phyloP scores from a whole-genome alignment of 176 grass and related monocot genomes.

The Oryza longistaminata region DNA sequence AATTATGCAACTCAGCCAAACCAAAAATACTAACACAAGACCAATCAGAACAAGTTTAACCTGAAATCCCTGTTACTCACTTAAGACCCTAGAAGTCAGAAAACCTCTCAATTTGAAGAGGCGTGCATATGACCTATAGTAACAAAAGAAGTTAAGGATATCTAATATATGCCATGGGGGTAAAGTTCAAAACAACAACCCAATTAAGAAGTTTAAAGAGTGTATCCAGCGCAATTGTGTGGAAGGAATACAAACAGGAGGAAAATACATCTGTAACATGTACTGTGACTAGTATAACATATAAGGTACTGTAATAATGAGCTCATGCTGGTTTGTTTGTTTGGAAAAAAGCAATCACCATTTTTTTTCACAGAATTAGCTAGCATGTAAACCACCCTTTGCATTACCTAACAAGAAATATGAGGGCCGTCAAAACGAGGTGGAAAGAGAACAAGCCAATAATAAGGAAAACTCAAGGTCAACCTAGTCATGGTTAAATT shows the following conservation, averaged over 20 bases:
- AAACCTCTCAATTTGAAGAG: neutral
- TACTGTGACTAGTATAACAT: neutral
- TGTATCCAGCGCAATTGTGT: neutral
- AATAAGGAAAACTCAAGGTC: neutral
- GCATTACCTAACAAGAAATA: neutral
- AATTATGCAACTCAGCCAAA: neutral
- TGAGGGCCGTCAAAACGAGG: neutral
- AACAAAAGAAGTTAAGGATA: neutral
- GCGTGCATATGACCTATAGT: neutral
- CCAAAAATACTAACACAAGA: neutral
- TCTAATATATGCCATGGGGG: neutral
- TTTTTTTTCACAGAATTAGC: neutral
- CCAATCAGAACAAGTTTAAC: neutral
- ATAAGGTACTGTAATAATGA: neutral
- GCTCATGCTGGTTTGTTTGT: neutral
- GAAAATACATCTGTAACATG: neutral
- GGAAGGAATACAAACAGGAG: neutral
- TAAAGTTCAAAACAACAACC: neutral
- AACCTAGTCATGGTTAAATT: conserved; percentile 11
- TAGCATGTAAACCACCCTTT: neutral
- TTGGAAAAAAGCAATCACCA: neutral
- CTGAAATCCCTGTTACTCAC: neutral
- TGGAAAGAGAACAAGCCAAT: neutral
- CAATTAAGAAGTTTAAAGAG: neutral
- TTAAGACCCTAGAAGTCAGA: neutral